Base-by-base conservation (phyloP, 805 yeast genomes). In the Grigorovia humatica region DNA sequence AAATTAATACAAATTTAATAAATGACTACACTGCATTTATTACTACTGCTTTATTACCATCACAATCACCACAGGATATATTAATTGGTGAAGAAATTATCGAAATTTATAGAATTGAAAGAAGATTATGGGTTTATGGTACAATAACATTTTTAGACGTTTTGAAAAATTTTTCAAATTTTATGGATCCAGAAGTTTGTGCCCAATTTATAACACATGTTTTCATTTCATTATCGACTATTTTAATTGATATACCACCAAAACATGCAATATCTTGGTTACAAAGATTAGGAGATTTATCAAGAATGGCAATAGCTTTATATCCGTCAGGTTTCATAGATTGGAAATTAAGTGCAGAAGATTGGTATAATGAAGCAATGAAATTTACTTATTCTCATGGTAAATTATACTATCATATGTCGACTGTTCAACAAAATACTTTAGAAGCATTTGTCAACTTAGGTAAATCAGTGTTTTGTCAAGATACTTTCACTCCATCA, bases 101-200 rank as follows among this genome's bases (percentile, higher is more conserved):
- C 8, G 84, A 83, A 56, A 78, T 84, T 43, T 85, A 86, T 64
- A 80, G 88, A 64, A 84, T 86, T 44, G 86, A 87, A 40, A 74
- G 91, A 59, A 71, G 93, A 58, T 74, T 86, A 73, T 86, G 93
- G 93, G 90, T 86, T 9, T 85, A 85, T 64, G 95, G 95, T 27
- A 81, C 87, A 13, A 90, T 85, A 15, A 87, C 90, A 18, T 84
- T 85, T 58, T 67, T 85, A 48, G 93, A 85, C 63, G 88, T 85
- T 7, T 69, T 85, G 60, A 85, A 85, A 62, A 85, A 83, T 64
- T 83, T 85, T 47, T 81, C 84, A 18, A 79, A 84, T 20, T 84
- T 83, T 60, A 79, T 80, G 60, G 90, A 85, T 57, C 90, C 85
- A 58, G 90, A 84, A 61, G 83, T 85, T 15, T 83, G 88, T 61